Conservation (phyloP, 345 rosid genomes). For the Rhodamnia rubescens region DNA sequence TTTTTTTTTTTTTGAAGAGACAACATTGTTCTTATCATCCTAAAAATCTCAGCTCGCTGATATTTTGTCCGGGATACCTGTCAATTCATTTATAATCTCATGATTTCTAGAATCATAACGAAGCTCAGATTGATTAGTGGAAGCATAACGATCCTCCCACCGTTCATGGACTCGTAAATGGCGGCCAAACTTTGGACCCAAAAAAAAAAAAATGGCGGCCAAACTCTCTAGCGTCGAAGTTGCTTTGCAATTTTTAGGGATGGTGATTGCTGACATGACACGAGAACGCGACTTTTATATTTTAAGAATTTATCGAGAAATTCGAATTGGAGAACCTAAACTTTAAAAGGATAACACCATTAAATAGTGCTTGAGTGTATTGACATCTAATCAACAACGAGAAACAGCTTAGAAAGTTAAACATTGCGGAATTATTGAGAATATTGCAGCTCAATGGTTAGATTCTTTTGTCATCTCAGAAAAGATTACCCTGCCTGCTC, state of each 20-base stretch:
- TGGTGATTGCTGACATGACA: background rate
- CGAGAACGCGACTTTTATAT: background rate
- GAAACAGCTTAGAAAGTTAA: background rate
- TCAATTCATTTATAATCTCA: background rate
- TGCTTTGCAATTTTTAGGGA: background rate
- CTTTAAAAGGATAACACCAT: too few relatives aligned
- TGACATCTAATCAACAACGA: background rate
- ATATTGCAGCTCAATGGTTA: background rate
- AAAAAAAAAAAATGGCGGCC: background rate
- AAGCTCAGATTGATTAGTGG: background rate
- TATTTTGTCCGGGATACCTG: background rate
- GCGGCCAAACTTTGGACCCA: background rate
- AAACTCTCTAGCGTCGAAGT: background rate
- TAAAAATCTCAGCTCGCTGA: background rate
- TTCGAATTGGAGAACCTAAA: background rate
- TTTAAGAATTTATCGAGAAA: too few relatives aligned
- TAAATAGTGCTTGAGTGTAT: background rate
- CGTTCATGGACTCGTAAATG: background rate
- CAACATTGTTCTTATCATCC: background rate
- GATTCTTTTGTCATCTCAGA: background rate
- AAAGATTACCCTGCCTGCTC: background rate
- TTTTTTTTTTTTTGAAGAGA: background rate
- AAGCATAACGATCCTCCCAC: background rate
- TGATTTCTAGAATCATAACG: background rate
- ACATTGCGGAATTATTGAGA: background rate